Conservation (phyloP, 129 eudicot species). For the Lactuca saligna region DNA sequence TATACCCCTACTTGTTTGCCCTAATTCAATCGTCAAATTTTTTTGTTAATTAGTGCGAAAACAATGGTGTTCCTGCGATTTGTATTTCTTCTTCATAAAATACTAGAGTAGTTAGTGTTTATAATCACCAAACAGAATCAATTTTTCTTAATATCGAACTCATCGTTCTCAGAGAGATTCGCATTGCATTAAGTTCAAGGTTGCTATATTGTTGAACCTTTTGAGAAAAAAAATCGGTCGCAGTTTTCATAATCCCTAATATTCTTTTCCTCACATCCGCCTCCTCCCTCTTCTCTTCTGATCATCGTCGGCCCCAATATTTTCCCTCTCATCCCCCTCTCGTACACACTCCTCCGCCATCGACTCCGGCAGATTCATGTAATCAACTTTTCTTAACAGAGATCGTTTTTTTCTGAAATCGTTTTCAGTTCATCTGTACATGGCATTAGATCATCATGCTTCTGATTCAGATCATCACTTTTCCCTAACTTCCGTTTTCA, state of each 20-base stretch:
- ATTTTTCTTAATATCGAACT: not conserved
- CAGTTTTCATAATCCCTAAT: too few species aligned
- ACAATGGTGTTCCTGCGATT: not conserved
- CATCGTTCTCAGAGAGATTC: not conserved
- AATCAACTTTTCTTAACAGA: too few species aligned
- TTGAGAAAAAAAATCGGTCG: not conserved
- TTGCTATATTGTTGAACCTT: not conserved
- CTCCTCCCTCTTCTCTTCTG: too few species aligned
- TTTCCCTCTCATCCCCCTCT: too few species aligned
- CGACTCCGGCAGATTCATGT: too few species aligned
- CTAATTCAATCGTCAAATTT: not conserved
- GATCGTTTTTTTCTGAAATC: too few species aligned
- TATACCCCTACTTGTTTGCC: not conserved
- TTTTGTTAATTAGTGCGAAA: not conserved
- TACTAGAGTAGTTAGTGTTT: not conserved
- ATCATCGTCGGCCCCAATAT: too few species aligned
- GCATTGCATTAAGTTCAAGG: not conserved
- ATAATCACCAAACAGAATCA: not conserved
- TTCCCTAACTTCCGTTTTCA: conserved; percentile 36
- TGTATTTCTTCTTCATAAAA: not conserved
- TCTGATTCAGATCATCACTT: conserved; percentile 40
- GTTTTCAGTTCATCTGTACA: conserved; percentile 50
- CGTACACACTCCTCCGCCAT: too few species aligned
- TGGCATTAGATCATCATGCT: conserved; percentile 40
- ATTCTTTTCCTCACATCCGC: too few species aligned